These are phyloP conservation scores for Monosporascus ibericus DNA, from an alignment of 2,329 filamentous ascomycete genomes.

Conservation along the genomic window DNA sequence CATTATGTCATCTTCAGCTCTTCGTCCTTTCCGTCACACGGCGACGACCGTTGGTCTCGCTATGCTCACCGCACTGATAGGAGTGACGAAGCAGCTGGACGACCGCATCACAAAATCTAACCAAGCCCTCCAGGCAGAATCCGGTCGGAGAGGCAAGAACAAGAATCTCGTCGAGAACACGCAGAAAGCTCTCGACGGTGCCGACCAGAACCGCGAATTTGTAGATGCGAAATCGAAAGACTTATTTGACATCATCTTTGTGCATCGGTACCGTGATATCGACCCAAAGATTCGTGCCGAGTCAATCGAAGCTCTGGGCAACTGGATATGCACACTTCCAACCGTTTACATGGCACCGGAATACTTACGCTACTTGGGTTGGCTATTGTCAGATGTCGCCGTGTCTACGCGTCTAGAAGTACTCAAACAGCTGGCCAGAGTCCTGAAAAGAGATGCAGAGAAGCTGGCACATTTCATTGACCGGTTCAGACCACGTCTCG, in stretches of 20 bases:
- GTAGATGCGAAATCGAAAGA: constrained; percentile 72
- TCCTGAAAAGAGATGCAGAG: constrained; percentile 77
- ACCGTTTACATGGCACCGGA: constrained; percentile 85
- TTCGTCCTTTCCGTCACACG: constrained; percentile 90
- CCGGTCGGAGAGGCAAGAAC: constrained; percentile 65
- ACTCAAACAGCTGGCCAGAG: constrained; percentile 69
- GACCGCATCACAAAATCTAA: constrained; percentile 68
- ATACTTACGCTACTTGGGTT: constrained; percentile 89
- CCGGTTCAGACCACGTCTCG: constrained; percentile 75
- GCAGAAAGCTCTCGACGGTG: constrained; percentile 64
- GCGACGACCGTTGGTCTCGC: constrained; percentile 79
- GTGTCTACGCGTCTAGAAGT: constrained; percentile 76
- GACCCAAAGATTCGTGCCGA: constrained; percentile 85
- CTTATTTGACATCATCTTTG: constrained; percentile 87
- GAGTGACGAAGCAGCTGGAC: constrained; percentile 64
- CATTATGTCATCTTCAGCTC: constrained; percentile 81
- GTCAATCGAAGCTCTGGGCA: constrained; percentile 78
- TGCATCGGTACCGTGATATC: constrained; percentile 91
- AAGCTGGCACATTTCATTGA: constrained; percentile 90
- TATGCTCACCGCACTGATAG: constrained; percentile 71
- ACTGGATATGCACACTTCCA: constrained; percentile 81
- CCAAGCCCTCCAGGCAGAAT: constrained; percentile 73
- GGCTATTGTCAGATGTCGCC: constrained; percentile 82
- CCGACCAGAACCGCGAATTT: constrained; percentile 61
- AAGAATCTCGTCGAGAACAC: constrained; percentile 71